Evolutionary conservation across 2,329 filamentous ascomycete genomes (phyloP).

Genomic region (Trichoderma oligosporum): DNA sequence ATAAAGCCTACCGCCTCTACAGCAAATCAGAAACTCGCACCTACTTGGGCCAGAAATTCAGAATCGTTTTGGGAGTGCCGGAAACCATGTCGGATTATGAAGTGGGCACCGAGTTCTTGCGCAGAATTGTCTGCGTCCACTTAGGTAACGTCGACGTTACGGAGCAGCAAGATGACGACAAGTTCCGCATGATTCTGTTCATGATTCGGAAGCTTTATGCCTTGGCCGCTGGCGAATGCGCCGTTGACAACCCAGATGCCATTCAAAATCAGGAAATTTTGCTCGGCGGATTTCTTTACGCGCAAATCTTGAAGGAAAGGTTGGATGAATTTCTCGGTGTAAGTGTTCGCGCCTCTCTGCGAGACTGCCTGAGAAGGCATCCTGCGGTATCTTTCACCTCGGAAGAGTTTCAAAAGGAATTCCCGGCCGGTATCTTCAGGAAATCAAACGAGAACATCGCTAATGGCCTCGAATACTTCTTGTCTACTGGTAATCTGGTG

Average conservation of each 20-base stretch:
- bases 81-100: constrained; percentile 84
- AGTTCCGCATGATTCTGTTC: constrained; percentile 89
- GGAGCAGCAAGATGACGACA: constrained; percentile 79
- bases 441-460: constrained; percentile 87
- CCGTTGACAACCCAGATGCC: constrained; percentile 92
- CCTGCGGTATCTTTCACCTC: constrained; percentile 71
- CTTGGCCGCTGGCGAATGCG: constrained; percentile 85
- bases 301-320: constrained; percentile 91
- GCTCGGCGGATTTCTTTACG: constrained; percentile 88
- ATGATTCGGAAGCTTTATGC: constrained; percentile 96
- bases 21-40: constrained; percentile 76
- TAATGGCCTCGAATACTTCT: constrained; percentile 84
- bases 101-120: constrained; percentile 84
- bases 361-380: constrained; percentile 54
- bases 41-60: constrained; percentile 87
- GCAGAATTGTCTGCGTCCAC: constrained; percentile 87
- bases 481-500: constrained; percentile 90
- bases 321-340: constrained; percentile 79
- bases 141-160: constrained; percentile 82
- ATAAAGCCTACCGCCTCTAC: constrained; percentile 85
- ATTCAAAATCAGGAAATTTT: constrained; percentile 95
- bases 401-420: constrained; percentile 73
- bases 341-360: constrained; percentile 48
- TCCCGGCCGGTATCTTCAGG: constrained; percentile 71
- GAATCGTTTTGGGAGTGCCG: constrained; percentile 78